Evolutionary conservation across 75 land plant genomes (phyloP).

Genomic region (Selaginella tamariscina): DNA sequence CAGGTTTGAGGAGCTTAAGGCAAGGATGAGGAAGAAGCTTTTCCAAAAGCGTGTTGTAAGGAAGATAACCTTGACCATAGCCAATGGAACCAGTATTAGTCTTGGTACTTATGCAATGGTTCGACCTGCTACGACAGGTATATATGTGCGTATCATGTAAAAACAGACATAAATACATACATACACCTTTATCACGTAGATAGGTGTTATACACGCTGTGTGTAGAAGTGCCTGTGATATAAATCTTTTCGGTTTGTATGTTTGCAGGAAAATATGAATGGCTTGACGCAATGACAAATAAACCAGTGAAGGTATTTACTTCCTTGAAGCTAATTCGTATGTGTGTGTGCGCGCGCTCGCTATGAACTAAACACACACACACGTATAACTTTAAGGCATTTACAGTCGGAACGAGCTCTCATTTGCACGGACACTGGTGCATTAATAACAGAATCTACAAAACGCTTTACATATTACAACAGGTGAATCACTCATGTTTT

Average conservation of each 20-base stretch:
- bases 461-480: conserved; percentile 49
- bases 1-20: conserved; percentile 61
- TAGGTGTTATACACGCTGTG: too few relatives aligned
- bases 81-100: conserved; percentile 51
- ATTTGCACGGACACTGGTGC: conserved; percentile 90
- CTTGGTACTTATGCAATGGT: conserved; percentile 69
- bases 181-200: too few relatives aligned
- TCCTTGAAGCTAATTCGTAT: neutral
- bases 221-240: too few relatives aligned
- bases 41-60: conserved; percentile 66
- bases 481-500: conserved; percentile 31
- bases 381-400: conserved; percentile 10
- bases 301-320: conserved; percentile 56
- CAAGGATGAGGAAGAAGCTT: conserved; percentile 59
- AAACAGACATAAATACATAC: too few relatives aligned
- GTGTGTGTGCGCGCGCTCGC: neutral
- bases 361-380: neutral
- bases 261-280: conserved; percentile 45
- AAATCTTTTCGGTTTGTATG: neutral
- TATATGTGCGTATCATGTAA: neutral
- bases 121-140: conserved; percentile 72
- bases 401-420: conserved; percentile 71
- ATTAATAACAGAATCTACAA: conserved; percentile 43
- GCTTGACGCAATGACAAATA: conserved; percentile 69
- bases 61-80: conserved; percentile 43